Evolutionary conservation across 257 asterid genomes (phyloP).

Genomic region (Nicotiana knightiana): DNA sequence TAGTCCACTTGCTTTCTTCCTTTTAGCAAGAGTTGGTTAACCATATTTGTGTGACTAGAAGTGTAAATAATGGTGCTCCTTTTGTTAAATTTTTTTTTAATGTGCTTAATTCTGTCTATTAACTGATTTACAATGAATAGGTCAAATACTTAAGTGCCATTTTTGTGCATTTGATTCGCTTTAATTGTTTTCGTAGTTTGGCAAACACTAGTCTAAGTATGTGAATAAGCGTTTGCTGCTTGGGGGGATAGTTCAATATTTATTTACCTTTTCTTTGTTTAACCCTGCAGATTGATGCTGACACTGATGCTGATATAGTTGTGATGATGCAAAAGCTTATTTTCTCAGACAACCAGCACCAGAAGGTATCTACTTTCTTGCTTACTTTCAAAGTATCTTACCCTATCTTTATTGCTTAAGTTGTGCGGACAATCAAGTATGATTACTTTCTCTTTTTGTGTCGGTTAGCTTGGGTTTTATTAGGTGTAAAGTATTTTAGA

Average conservation of each 20-base stretch:
- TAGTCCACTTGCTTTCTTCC: not conserved
- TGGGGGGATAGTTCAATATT: not conserved
- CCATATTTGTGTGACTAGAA: not conserved
- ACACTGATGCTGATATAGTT: constrained; percentile 44
- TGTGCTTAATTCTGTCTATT: not conserved
- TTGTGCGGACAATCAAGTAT: not conserved
- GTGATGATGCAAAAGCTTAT: constrained; percentile 59
- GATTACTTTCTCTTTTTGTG: constrained; percentile 6
- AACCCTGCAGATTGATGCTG: constrained; percentile 50
- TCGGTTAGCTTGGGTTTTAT: not conserved
- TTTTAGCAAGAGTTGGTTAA: not conserved
- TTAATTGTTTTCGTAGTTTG: not conserved
- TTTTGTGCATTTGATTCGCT: not conserved
- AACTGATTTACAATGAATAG: not conserved
- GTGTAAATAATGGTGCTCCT: not conserved
- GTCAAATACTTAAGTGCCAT: not conserved
- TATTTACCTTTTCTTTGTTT: not conserved
- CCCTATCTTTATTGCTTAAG: not conserved
- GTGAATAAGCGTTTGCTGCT: not conserved
- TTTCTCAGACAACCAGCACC: constrained; percentile 63
- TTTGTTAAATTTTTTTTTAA: not conserved
- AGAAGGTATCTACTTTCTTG: constrained; percentile 51
- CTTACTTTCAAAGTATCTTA: not conserved
- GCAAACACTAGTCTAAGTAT: not conserved
- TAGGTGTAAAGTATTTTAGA: not conserved